These are phyloP conservation scores for Gypsophila paniculata DNA, from an alignment of 179 eudicot species.

Conservation along the genomic window DNA sequence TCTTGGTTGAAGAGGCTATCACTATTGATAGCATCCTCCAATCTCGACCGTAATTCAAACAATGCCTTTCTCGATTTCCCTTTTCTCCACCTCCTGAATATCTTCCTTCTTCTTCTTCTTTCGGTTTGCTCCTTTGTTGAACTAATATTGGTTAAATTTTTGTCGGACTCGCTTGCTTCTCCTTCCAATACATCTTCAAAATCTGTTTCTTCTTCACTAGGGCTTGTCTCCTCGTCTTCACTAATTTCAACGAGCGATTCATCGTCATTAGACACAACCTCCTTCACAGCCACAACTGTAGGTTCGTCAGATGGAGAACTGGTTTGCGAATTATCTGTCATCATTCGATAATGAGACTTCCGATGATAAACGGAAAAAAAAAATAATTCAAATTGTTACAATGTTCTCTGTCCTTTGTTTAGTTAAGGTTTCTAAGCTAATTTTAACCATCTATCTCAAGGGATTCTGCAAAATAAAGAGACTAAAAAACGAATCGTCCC, in stretches of 20 bases:
- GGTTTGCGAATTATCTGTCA: not conserved
- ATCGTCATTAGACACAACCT: not conserved
- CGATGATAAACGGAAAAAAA: too few species aligned
- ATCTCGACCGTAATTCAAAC: slow-evolving; percentile 37
- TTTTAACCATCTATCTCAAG: not conserved
- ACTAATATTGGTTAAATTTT: slow-evolving; percentile 1
- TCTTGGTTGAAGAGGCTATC: slow-evolving; percentile 14
- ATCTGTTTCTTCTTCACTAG: slow-evolving; percentile 27
- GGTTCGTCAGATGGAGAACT: not conserved
- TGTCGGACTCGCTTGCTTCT: slow-evolving; percentile 6
- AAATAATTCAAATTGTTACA: too few species aligned
- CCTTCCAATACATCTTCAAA: slow-evolving; percentile 18
- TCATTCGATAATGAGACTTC: too few species aligned
- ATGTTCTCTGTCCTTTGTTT: too few species aligned
- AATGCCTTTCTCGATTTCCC: slow-evolving; percentile 30
- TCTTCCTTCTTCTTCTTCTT: slow-evolving; percentile 13
- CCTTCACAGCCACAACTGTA: not conserved
- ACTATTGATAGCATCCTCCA: slow-evolving; percentile 49
- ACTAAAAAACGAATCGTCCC: too few species aligned
- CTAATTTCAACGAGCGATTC: slow-evolving; percentile 3
- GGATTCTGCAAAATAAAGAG: not conserved
- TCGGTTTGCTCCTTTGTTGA: slow-evolving; percentile 16
- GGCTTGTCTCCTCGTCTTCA: slow-evolving; percentile 20
- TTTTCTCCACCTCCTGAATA: slow-evolving; percentile 18
- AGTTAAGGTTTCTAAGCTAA: not conserved